Evolutionary conservation across 2,329 filamentous ascomycete species (phyloP), one percentile per base, ranked within the genome.

Genomic region (Fusarium albidum): DNA sequence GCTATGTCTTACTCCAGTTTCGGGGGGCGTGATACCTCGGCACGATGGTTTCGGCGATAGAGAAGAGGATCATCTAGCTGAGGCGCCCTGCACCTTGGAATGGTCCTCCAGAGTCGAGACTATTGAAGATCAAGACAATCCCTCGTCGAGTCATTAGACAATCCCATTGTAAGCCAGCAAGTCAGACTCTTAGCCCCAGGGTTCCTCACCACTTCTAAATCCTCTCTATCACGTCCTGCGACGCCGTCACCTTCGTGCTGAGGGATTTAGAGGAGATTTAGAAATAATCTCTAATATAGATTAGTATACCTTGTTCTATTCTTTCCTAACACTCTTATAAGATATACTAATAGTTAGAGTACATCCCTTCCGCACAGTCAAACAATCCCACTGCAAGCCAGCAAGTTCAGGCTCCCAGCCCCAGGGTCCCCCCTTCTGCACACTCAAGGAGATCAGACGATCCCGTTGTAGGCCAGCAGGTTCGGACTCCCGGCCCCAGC

Each of bases 401-500:
- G 67, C 56, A 75, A 59, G 68, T 82, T 82, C 31, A 71, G 69
- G 32, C 73, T 79, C 35, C 74, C 70, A 27, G 45, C 55, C 1
- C 74, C 59, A 52, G 60, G 55, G 37, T 69, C 68, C 6, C 65
- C 66, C 49, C n/a, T n/a, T n/a, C n/a, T 21, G 14, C 21, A 15
- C n/a, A 18, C 13, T 17, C 45, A 27, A 25, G 18, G 4, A 33
- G 4, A 31, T 27, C 40, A 48, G 9, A 37, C 28, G 39, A 43
- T 62, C 8, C 78, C 79, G 59, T 83, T 83, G 70, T 78, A 82
- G 26, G 73, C 76, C 53, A 82, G 67, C 56, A 75, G 58, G 68
- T 82, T 82, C 31, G 71, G 69, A 31, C 73, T 79, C 35, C 74
- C 70, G 26, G 46, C 55, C 1, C 74, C 59, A 52, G 60, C 55